Evolutionary conservation across 495 filamentous ascomycete species (phyloP), one percentile per base, ranked within the genome.

Genomic region (Filosporella fistucella): DNA sequence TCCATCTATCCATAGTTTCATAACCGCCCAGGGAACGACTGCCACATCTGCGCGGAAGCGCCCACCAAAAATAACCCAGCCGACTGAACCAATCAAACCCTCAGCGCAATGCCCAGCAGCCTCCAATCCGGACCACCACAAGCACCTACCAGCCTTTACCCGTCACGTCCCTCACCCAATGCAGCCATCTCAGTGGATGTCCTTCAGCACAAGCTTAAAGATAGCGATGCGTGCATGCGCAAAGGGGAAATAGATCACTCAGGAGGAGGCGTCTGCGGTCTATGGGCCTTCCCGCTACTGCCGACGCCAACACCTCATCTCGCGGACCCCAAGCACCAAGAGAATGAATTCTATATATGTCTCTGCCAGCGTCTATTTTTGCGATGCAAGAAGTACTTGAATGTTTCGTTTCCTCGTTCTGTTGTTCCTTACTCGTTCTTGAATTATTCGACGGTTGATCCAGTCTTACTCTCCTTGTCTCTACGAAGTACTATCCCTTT

Each of bases 1-100:
- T 83, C 77, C n/a, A n/a, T n/a, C n/a, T 75, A 77, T 75, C 59
- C 64, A 61, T 22, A 39, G 76, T 51, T 80, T 77, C 45, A 60
- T 75, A 42, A 66, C 29, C 40, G 42, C 40, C 43, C 10, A 26
- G 38, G 29, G 17, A 24, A 3, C 16, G 17, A 18, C 12, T 22
- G 16, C 5, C 24, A 18, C 20, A 22, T 22, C 44, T 56, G 48
- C 48, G 48, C 24, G 14, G 17, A 52, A 44, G 54, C 47, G 54
- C 54, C 47, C 18, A n/a, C 43, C 47, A 43, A 43, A 52, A 47
- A 46, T 47, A 46, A 23, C 34, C 20, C 14, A 18, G 13, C 47
- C 51, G 45, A 48, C 45, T 33, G 45, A 26, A 18, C 14, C 14
- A 11, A 25, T 14, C 9, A 5, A 1, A 10, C 25, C 8, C 14